Conservation (phyloP, 805 yeast genomes). For the Danielozyma ontarioensis region DNA sequence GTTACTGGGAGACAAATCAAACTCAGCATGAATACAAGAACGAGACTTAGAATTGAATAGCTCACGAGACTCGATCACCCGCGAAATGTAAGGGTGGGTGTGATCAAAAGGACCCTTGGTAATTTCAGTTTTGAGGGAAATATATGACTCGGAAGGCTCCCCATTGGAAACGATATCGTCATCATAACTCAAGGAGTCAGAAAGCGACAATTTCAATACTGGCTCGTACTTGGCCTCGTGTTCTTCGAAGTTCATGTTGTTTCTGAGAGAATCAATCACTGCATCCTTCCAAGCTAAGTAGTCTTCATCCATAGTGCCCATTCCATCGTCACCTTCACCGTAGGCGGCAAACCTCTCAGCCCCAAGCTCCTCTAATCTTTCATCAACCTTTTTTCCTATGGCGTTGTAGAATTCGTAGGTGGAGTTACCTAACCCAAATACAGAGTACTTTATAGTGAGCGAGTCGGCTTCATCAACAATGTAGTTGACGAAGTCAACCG, state of each 20-base stretch:
- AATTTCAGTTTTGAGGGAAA: slow-evolving; percentile 16
- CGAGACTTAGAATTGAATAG: slow-evolving; percentile 61
- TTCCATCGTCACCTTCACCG: slow-evolving; percentile 95
- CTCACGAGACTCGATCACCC: slow-evolving; percentile 56
- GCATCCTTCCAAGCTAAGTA: slow-evolving; percentile 88
- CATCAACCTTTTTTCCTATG: slow-evolving; percentile 60
- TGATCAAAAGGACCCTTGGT: slow-evolving; percentile 74
- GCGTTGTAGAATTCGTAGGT: slow-evolving; percentile 91
- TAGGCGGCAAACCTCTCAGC: slow-evolving; percentile 69
- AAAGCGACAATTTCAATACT: slow-evolving; percentile 41
- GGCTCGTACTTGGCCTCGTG: slow-evolving; percentile 79
- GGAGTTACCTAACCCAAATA: slow-evolving; percentile 92
- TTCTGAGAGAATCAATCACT: slow-evolving; percentile 60
- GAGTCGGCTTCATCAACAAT: slow-evolving; percentile 54
- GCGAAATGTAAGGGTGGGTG: slow-evolving; percentile 78
- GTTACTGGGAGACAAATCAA: slow-evolving; percentile 71
- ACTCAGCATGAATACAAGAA: slow-evolving; percentile 86
- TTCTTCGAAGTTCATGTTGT: slow-evolving; percentile 65
- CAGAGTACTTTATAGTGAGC: slow-evolving; percentile 60
- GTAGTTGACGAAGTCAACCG: slow-evolving; percentile 70
- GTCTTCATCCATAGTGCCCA: slow-evolving; percentile 93
- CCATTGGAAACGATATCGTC: slow-evolving; percentile 51
- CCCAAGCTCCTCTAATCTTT: slow-evolving; percentile 53
- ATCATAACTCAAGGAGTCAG: slow-evolving; percentile 17
- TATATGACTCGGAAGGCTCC: slow-evolving; percentile 63